Evolutionary conservation across 805 yeast genomes (phyloP).

Genomic region (Ogataea thermomethanolica): DNA sequence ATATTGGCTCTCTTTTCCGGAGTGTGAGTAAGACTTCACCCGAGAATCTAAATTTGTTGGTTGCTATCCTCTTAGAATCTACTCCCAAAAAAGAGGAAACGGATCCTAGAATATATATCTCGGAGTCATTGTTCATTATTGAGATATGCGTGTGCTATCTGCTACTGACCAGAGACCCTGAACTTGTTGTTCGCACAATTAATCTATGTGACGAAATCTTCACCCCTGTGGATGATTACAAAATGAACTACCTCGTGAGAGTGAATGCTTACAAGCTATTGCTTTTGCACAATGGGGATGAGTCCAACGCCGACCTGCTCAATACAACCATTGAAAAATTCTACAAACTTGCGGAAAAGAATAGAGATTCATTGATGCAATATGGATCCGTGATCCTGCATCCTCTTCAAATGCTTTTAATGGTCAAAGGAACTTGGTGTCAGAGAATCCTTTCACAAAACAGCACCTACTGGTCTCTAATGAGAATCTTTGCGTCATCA

Average conservation of each 20-base stretch:
- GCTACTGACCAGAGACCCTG: constrained; percentile 27
- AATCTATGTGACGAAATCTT: constrained; percentile 23
- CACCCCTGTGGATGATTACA: constrained; percentile 25
- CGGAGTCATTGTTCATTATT: constrained; percentile 30
- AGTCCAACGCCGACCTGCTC: constrained; percentile 19
- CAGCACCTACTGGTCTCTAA: constrained; percentile 46
- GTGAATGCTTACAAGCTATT: constrained; percentile 51
- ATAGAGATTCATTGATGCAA: constrained; percentile 41
- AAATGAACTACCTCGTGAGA: constrained; percentile 36
- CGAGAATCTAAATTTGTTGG: constrained; percentile 35
- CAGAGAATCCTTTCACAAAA: constrained; percentile 34
- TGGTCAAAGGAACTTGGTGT: constrained; percentile 43
- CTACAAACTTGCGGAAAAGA: constrained; percentile 19
- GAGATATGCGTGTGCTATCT: constrained; percentile 33
- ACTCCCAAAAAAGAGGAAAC: constrained; percentile 34
- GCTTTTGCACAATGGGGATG: constrained; percentile 37
- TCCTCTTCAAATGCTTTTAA: constrained; percentile 49
- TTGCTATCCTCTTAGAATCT: constrained; percentile 32
- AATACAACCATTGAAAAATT: constrained; percentile 26
- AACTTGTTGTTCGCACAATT: constrained; percentile 22
- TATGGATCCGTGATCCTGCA: constrained; percentile 43
- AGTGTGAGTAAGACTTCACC: constrained; percentile 39
- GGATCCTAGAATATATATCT: constrained; percentile 26
- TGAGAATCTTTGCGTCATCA: constrained; percentile 44
- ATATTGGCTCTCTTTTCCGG: constrained; percentile 52